These are phyloP conservation scores for Hypomyces perniciosus DNA, from an alignment of 2,329 filamentous ascomycete species.

Conservation along the genomic window DNA sequence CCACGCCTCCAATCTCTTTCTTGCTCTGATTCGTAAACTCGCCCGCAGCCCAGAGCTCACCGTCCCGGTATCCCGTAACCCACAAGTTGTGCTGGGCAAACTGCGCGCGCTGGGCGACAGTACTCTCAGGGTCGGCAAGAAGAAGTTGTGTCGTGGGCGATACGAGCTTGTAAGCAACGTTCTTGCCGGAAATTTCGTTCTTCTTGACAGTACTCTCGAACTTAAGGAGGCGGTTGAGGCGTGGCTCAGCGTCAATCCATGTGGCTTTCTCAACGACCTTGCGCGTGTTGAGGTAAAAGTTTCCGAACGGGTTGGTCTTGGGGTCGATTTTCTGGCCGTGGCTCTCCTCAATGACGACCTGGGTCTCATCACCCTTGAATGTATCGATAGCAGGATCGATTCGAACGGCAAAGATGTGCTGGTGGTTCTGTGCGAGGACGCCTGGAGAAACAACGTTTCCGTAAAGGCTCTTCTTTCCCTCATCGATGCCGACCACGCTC, in stretches of 20 bases:
- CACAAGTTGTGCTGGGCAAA: slow-evolving; percentile 43
- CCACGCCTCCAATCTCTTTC: slow-evolving; percentile 37
- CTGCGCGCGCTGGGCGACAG: slow-evolving; percentile 36
- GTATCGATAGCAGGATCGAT: slow-evolving; percentile 59
- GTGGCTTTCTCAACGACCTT: slow-evolving; percentile 39
- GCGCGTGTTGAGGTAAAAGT: slow-evolving; percentile 51
- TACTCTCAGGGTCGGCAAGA: slow-evolving; percentile 39
- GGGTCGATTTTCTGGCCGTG: slow-evolving; percentile 35
- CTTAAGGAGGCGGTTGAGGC: slow-evolving; percentile 44
- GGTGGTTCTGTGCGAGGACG: slow-evolving; percentile 62
- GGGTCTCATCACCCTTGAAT: slow-evolving; percentile 41
- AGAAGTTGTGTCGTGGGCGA: slow-evolving; percentile 41
- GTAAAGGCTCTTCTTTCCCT: slow-evolving; percentile 44
- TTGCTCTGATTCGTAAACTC: slow-evolving; percentile 47
- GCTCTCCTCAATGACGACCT: slow-evolving; percentile 38
- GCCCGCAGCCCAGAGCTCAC: slow-evolving; percentile 45
- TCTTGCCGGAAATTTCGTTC: slow-evolving; percentile 44
- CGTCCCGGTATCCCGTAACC: slow-evolving; percentile 44
- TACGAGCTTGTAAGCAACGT: slow-evolving; percentile 44
- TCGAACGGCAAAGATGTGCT: slow-evolving; percentile 61
- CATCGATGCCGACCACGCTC: slow-evolving; percentile 54
- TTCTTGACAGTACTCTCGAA: slow-evolving; percentile 40
- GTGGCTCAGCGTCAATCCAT: slow-evolving; percentile 48
- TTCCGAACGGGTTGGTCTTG: slow-evolving; percentile 54
- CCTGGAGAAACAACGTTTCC: slow-evolving; percentile 60